Conservation (phyloP, 305 asterid genomes). For the Stenogyne calaminthoides region DNA sequence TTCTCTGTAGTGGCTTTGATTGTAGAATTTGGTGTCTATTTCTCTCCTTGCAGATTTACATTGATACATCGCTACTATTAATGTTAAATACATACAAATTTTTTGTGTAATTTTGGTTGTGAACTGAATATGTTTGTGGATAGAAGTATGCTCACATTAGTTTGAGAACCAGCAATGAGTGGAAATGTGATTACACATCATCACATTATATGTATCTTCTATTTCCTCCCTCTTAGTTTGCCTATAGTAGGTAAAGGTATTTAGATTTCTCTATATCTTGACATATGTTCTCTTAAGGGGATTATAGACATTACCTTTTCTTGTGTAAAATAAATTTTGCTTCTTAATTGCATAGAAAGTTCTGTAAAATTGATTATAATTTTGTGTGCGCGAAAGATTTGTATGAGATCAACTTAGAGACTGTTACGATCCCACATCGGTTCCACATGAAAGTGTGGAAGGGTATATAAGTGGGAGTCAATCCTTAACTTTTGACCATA, state of each 20-base stretch:
- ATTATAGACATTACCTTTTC: neutral
- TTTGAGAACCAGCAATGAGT: neutral
- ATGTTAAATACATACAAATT: neutral
- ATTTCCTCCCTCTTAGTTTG: neutral
- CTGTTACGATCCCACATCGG: too few species aligned
- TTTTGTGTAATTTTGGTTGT: neutral
- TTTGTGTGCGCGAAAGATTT: neutral
- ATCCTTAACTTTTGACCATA: too few species aligned
- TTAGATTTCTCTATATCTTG: neutral
- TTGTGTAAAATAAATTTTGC: neutral
- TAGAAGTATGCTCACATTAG: neutral
- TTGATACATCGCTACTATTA: neutral
- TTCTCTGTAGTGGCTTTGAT: neutral
- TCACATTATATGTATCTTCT: neutral
- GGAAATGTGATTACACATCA: neutral
- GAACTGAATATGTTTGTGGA: neutral
- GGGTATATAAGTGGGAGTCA: too few species aligned
- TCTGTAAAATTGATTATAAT: neutral
- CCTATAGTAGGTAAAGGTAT: constrained; percentile 1
- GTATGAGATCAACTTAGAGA: neutral
- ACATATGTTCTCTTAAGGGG: constrained; percentile 7
- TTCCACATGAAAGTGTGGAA: too few species aligned
- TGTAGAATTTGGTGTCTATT: constrained; percentile 11
- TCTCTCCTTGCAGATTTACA: neutral
- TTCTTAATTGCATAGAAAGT: neutral